Conservation (phyloP, 192 early-diverging fungal species). For the Backusella circina region DNA sequence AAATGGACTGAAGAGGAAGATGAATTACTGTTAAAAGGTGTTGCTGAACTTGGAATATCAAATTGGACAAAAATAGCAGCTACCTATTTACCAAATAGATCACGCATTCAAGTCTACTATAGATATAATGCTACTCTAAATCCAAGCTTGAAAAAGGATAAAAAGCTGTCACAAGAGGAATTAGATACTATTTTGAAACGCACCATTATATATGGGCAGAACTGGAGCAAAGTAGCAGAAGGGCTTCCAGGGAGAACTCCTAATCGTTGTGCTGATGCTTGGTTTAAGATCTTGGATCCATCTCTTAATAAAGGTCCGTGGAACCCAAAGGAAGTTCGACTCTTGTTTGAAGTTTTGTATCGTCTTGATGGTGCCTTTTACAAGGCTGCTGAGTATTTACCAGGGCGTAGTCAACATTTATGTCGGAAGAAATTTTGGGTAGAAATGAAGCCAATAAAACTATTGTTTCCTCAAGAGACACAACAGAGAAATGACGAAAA, state of each 20-base stretch:
- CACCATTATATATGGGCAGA: conserved; percentile 8
- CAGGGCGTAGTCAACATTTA: background rate
- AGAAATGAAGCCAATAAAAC: background rate
- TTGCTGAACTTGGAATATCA: background rate
- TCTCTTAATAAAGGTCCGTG: conserved; percentile 3
- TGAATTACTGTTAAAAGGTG: background rate
- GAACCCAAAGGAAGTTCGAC: background rate
- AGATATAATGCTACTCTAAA: background rate
- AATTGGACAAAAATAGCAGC: conserved; percentile 16
- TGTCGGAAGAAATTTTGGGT: background rate
- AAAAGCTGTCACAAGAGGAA: conserved; percentile 19
- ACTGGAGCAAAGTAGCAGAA: background rate
- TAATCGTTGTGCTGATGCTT: background rate
- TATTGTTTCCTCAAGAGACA: background rate
- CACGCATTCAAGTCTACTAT: background rate
- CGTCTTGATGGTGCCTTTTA: background rate
- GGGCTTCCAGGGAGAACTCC: background rate
- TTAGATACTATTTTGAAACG: conserved; percentile 9
- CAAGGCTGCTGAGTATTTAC: background rate
- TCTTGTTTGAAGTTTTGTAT: conserved; percentile 19
- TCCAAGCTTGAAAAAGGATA: background rate
- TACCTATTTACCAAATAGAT: conserved; percentile 1
- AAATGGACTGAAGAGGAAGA: conserved; percentile 23
- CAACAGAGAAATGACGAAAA: background rate
- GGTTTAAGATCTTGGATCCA: background rate